Base-by-base conservation (phyloP, 2,329 filamentous ascomycete species). In the Monilinia laxa region DNA sequence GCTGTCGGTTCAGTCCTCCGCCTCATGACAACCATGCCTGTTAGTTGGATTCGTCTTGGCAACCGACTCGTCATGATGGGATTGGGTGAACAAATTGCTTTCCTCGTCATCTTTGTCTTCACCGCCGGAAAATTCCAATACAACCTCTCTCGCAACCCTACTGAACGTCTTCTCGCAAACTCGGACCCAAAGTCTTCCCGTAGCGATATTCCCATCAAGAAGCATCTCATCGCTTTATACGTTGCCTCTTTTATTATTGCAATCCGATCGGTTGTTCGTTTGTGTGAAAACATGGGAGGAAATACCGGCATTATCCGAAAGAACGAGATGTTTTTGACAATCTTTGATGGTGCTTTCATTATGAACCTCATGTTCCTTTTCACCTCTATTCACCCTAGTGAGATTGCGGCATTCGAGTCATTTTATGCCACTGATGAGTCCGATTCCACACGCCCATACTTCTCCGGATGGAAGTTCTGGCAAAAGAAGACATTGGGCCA, bases 101-200 rank as follows among this genome's bases (percentile, higher is more conserved):
- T 64, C 62, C 62, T 64, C 7, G 38, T 4, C 5, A 56, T 64
- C 35, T 64, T 64, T 12, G 49, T 64, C 23, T 64, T 64, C 62
- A 55, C 38, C 20, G 62, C 14, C 5, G 62, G 16, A 4, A 64
- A 64, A 35, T 64, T 64, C 38, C 35, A 64, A 53, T 64, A 55
- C 23, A 64, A 64, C 4, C 55, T 64, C 1, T 55, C 62, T 5
- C 51, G 52, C 11, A 55, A 64, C 5, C 62, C 62, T 28, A 16
- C 51, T 10, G n/a, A 54, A 23, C 62, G 51, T 16, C 18, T 56
- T 18, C 25, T 23, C 12, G 38, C n/a, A 55, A 28, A 11, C 28
- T 31, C 31, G 9, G 23, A 47, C 11, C 45, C 51, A 12, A 64
- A 64, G 16, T 23, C 38, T 14, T 18, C 35, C 9, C n/a, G 20